Evolutionary conservation across 805 yeast genomes (phyloP), one percentile per base, ranked within the genome.

Genomic region (Metschnikowia sp.): DNA sequence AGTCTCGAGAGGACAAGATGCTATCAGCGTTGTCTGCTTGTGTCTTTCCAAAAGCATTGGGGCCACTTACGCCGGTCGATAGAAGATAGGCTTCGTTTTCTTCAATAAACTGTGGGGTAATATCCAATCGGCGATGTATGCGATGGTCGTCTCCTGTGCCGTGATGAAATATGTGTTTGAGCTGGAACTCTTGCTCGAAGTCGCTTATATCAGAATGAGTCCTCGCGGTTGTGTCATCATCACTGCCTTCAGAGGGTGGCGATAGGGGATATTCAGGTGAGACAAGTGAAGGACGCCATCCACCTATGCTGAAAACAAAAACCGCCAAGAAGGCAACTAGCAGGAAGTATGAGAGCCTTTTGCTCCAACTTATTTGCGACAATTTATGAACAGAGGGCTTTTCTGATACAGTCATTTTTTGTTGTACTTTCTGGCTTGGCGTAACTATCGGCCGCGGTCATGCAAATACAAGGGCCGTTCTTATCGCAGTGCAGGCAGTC

Each of bases 111-210:
- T 62, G 64, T 0, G 67, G 66, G 0, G 82, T 77, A 10, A 79
- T 64, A 53, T 81, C 85, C 40, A 82, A 59, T 42, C 84, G 63
- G 19, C 75, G 65, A 55, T 79, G 84, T 0, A 64, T 52, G 26
- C 63, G 65, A 40, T 71, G 66, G 44, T 71, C 53, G n/a, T 57
- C 46, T 10, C 79, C 80, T 0, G 83, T 72, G 42, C 81, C 82
- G 56, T 81, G 85, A 57, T 84, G 88, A 56, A 69, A 81, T 4
- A 84, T 74, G 57, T 84, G 88, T 54, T 72, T 81, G 28, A 83
- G 54, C 41, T 57, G 63, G 55, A 70, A 60, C 29, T 39, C 40
- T 31, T 36, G 52, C 18, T 45, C 49, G 10, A 45, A 37, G 37
- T 15, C 22, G 9, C 9, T n/a, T n/a, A 15, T 32, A 36, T 32